Base-by-base conservation (phyloP, 192 early-diverging fungal genomes). In the Coemansia sp. region DNA sequence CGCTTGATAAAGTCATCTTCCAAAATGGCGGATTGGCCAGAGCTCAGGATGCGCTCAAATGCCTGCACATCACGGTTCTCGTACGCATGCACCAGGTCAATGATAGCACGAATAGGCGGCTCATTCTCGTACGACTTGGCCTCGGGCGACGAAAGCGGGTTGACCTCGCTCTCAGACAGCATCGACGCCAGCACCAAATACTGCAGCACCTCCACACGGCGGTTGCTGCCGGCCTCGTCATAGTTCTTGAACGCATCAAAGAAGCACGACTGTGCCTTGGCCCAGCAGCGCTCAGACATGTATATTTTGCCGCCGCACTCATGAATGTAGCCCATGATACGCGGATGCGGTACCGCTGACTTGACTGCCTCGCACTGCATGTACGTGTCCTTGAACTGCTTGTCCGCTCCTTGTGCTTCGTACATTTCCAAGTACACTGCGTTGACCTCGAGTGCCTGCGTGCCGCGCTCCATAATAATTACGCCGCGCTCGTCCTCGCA, bases 281-380 rank as follows among this genome's bases (percentile, higher is more conserved):
- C 86, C 96, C 96, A 98, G 60, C 75, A 86, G 82, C 86, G 87
- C 82, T 98, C 96, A 53, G 82, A 82, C 95, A 98, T 97, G 74
- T 94, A 91, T 93, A 98, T 95, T 66, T 97, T 98, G 21, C 96
- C 96, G 26, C 95, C 96, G 69, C 93, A 96, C 83, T 97, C 95
- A 48, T 92, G 88, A 71, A 98, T 97, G 22, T 95, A 88, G 36
- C 94, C 95, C 93, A 96, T 94, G 79, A 96, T 94, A 21, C 93
- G 84, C 46, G 96, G 96, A 67, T 95, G 94, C 5, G 96, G 93
- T 40, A 98, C 96, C 8, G 95, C 96, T 5, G 92, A 95, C 74
- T 91, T 91, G 48, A 98, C 89, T 21, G 82, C 74, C 15, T 94
- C 69, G 66, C 93, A 95, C 70, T 94, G 90, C 65, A 94, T 87